Evolutionary conservation across 352 stramenopile genomes (phyloP).

Genomic region (Pythium sukuiense): DNA sequence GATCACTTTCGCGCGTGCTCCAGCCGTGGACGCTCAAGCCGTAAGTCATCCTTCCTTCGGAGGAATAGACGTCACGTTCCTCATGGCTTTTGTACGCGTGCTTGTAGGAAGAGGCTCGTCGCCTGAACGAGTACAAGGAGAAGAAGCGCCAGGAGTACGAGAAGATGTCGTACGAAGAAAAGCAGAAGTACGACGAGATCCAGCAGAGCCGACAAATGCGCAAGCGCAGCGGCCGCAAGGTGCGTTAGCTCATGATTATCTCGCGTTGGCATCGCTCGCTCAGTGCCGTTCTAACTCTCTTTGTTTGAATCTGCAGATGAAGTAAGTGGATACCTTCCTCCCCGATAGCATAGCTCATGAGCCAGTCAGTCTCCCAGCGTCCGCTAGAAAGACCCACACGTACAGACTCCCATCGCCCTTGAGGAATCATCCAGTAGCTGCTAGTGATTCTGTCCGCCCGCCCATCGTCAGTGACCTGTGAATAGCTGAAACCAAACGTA

Average conservation of each 20-base stretch:
- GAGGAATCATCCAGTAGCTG: not conserved
- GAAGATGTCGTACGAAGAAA: slow-evolving; percentile 75
- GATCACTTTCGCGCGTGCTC: slow-evolving; percentile 47
- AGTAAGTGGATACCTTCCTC: not conserved
- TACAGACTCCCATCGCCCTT: not conserved
- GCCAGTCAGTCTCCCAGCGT: not conserved
- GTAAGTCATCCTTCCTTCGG: not conserved
- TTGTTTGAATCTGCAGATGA: not conserved
- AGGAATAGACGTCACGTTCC: too few relatives aligned
- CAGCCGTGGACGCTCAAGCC: slow-evolving; percentile 2
- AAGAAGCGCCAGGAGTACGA: slow-evolving; percentile 84
- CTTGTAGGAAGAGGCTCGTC: slow-evolving; percentile 46
- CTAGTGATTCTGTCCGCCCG: not conserved
- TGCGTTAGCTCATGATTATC: not conserved
- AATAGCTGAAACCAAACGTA: slow-evolving; percentile 16
- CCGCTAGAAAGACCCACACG: not conserved
- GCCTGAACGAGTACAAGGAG: slow-evolving; percentile 55
- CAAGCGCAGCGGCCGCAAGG: slow-evolving; percentile 73
- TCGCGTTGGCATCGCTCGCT: too few relatives aligned
- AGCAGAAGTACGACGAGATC: slow-evolving; percentile 73
- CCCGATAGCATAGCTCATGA: not conserved
- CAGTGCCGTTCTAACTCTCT: too few relatives aligned
- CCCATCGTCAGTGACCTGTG: not conserved
- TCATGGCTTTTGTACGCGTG: not conserved
- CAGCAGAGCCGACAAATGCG: slow-evolving; percentile 70